These are phyloP conservation scores for Populus tomentosa DNA, from an alignment of 441 rosid species.

Conservation along the genomic window DNA sequence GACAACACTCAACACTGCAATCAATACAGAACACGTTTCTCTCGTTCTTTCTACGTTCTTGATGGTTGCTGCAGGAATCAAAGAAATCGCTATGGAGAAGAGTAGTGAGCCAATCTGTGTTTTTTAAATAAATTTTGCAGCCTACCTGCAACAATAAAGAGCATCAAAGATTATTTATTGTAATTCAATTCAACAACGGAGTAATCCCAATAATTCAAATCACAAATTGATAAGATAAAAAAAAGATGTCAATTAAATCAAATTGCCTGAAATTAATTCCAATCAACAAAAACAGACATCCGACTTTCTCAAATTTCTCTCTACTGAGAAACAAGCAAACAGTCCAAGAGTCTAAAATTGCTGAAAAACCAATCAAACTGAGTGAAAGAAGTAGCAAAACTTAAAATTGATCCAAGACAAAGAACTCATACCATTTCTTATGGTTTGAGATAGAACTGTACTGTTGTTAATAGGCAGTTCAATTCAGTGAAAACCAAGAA, in stretches of 20 bases:
- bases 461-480: too few relatives aligned
- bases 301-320: neutral
- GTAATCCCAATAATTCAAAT: neutral
- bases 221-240: neutral
- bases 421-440: constrained; percentile 29
- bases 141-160: constrained; percentile 34
- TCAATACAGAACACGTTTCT: constrained; percentile 77
- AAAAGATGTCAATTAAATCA: neutral
- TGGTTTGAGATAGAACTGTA: neutral
- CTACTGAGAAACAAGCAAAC: neutral
- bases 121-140: constrained; percentile 32
- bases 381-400: neutral
- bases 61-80: constrained; percentile 54
- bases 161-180: neutral
- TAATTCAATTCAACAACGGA: neutral
- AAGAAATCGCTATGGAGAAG: constrained; percentile 54
- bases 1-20: constrained; percentile 55
- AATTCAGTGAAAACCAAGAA: neutral
- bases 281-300: neutral
- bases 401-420: neutral
- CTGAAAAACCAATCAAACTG: neutral
- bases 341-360: neutral
- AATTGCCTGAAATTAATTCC: neutral
- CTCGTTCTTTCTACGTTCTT: constrained; percentile 61
- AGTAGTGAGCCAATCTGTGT: constrained; percentile 50